Percentiles rank a stretch among this genome's conserved stretches.
These are phyloP conservation scores for Xylaria sp. DNA, from an alignment of 2,329 filamentous ascomycete species.

Conservation along the genomic window DNA sequence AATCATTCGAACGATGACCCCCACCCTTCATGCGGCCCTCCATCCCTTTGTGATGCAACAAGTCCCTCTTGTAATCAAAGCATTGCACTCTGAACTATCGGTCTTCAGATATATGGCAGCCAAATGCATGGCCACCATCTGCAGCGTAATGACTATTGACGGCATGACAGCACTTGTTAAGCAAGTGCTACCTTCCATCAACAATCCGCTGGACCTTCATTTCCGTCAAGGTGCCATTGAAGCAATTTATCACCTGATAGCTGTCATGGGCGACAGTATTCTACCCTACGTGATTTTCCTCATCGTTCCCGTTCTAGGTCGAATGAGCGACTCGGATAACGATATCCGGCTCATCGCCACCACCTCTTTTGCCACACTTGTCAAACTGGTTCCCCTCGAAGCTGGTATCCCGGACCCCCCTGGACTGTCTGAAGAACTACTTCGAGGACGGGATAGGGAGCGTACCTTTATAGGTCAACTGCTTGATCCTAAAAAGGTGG, in stretches of 20 bases:
- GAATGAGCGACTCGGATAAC: slow-evolving; percentile 98
- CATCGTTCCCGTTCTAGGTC: slow-evolving; percentile 90
- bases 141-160: slow-evolving; percentile 90
- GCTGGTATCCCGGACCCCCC: slow-evolving; percentile 96
- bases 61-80: slow-evolving; percentile 80
- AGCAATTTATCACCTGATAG: slow-evolving; percentile 92
- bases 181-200: slow-evolving; percentile 85
- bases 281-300: slow-evolving; percentile 98
- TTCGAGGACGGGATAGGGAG: slow-evolving; percentile 88
- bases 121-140: slow-evolving; percentile 94
- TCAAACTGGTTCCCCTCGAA: slow-evolving; percentile 94
- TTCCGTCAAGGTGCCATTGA: slow-evolving; percentile 92
- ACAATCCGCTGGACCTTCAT: slow-evolving; percentile 80
- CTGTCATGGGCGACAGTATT: slow-evolving; percentile 95
- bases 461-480: slow-evolving; percentile 96
- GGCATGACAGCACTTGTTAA: slow-evolving; percentile 96
- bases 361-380: slow-evolving; percentile 92
- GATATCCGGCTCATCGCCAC: slow-evolving; percentile 92
- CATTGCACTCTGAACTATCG: slow-evolving; percentile 79
- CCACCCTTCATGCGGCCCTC: slow-evolving; percentile 73
- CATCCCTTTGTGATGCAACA: slow-evolving; percentile 76
- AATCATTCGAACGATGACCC: slow-evolving; percentile 83
- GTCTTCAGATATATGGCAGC: slow-evolving; percentile 95
- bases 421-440: slow-evolving; percentile 78
- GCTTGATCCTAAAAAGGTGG: slow-evolving; percentile 93